Evolutionary conservation across 495 filamentous ascomycete species (phyloP), one percentile per base, ranked within the genome.

Genomic region (Sphaerosporella brunnea): DNA sequence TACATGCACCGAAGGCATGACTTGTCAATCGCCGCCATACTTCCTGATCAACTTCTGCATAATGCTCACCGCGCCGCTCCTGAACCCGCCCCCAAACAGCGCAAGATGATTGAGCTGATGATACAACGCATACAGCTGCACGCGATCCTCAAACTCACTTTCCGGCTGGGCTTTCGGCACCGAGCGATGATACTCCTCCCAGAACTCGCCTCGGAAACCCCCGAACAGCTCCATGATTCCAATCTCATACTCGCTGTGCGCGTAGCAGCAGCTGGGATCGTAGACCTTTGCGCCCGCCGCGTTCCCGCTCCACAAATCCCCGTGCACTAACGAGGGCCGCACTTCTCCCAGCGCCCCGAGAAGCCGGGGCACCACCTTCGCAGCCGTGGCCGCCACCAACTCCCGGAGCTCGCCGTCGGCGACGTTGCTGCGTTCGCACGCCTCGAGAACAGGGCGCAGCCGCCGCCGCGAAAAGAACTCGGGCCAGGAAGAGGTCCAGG

Each of bases 201-300:
- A 78, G 53, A 92, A 93, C 4, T 52, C 58, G 0, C 62, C 58
- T 16, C 77, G 77, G 68, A 92, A 94, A 2, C 88, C 88, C 0
- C 87, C 88, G 72, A 94, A 94, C 83, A 96, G 87, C 48, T 71
- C 71, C 87, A 93, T 94, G 42, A 94, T 93, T 1, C 88, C 87
- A 40, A 88, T 60, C 60, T 94, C 87, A 66, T 77, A 94, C 68
- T 94, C 87, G 13, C 68, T 77, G 62, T 93, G 84, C n/a, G 75
- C 82, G 64, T 87, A 93, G 46, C 76, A 78, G 32, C 74, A 69
- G 13, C 75, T 76, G 18, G 85, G 77, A 64, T 94, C 87, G 65
- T 79, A 94, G 2, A 93, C 65, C 3, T 66, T 70, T 3, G 68
- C 72, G n/a, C 67, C 47, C 1, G 55, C 59, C 37, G 75, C 72